These are phyloP conservation scores for Solanum appendiculatum DNA, from an alignment of 257 asterid species.

Conservation along the genomic window DNA sequence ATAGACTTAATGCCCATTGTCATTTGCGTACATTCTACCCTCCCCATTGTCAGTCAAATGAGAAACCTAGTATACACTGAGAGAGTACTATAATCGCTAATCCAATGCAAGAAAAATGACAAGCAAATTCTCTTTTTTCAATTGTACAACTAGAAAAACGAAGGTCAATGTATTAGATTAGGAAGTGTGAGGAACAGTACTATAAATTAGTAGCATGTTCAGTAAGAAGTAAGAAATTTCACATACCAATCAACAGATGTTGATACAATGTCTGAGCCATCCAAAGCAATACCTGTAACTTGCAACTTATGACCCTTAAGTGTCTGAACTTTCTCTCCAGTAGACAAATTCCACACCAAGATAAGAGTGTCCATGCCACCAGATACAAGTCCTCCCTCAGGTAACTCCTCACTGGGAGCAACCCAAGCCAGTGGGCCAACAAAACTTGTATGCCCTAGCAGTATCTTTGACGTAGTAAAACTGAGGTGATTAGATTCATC, in stretches of 20 bases:
- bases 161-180: not conserved
- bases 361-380: slow-evolving; percentile 96
- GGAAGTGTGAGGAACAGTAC: not conserved
- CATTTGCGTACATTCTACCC: not conserved
- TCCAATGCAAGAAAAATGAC: not conserved
- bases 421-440: slow-evolving; percentile 97
- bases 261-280: slow-evolving; percentile 72
- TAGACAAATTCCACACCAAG: slow-evolving; percentile 76
- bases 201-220: not conserved
- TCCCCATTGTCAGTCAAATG: not conserved
- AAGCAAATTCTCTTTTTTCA: not conserved
- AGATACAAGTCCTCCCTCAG: slow-evolving; percentile 81
- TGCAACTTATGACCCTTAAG: slow-evolving; percentile 76
- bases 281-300: slow-evolving; percentile 79
- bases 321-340: slow-evolving; percentile 60
- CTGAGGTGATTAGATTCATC: slow-evolving; percentile 49
- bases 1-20: not conserved
- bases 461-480: slow-evolving; percentile 51
- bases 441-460: slow-evolving; percentile 89
- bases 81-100: not conserved
- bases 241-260: slow-evolving; percentile 81
- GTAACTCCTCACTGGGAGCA: slow-evolving; percentile 65
- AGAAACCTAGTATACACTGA: not conserved
- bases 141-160: not conserved
- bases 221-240: not conserved